Conservation (phyloP, 2,329 filamentous ascomycete genomes). For the Fonsecaea pedrosoi region DNA sequence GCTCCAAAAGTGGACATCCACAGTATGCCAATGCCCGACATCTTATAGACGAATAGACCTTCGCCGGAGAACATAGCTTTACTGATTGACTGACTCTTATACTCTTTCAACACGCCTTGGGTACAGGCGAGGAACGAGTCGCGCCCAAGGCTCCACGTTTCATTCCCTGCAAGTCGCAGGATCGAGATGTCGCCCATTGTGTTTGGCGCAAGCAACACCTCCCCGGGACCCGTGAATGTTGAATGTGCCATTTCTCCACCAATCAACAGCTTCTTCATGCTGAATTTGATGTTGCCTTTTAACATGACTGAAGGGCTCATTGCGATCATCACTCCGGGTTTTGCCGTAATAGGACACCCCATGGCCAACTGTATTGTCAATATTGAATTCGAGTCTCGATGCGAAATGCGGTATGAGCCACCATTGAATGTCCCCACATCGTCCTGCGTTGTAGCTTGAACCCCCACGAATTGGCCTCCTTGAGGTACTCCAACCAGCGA, state of each 20-base stretch:
- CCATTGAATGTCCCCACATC: conserved; percentile 98
- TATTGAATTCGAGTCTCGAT: conserved; percentile 88
- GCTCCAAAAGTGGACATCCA: conserved; percentile 95
- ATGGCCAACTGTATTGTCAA: conserved; percentile 88
- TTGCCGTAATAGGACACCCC: conserved; percentile 80
- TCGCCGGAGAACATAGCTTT: conserved; percentile 96
- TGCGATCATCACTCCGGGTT: conserved; percentile 89
- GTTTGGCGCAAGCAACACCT: conserved; percentile 81
- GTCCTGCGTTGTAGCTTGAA: conserved; percentile 67
- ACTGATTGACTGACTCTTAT: conserved; percentile 81
- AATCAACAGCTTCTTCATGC: conserved; percentile 85
- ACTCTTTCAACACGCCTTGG: conserved; percentile 84
- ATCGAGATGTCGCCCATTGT: conserved; percentile 85
- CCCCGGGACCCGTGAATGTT: conserved; percentile 85
- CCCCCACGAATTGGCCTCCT: conserved; percentile 68
- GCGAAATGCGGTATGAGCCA: conserved; percentile 89
- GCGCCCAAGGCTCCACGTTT: conserved; percentile 79
- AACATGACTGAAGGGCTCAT: conserved; percentile 91
- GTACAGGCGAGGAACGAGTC: conserved; percentile 88
- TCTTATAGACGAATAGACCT: conserved; percentile 87
- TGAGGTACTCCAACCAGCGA: conserved; percentile 52
- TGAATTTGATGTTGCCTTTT: conserved; percentile 82
- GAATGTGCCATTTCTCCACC: conserved; percentile 81
- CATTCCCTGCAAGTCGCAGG: conserved; percentile 74
- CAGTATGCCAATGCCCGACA: conserved; percentile 77